phyloP scores from a whole-genome alignment of 129 eudicot species.

The Flaveria trinervia region DNA sequence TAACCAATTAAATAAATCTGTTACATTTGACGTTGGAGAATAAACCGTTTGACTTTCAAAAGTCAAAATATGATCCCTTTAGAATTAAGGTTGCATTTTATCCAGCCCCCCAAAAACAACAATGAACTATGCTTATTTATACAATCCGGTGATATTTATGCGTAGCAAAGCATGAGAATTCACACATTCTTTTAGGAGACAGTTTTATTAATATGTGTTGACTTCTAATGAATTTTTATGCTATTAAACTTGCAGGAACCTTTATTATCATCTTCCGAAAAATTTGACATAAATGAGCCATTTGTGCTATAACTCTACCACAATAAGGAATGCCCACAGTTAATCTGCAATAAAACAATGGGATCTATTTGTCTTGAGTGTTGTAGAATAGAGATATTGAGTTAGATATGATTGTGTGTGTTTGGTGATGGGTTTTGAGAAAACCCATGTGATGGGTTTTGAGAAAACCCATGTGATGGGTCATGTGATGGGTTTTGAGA shows the following conservation, averaged over 20 bases:
- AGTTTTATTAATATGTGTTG: not conserved
- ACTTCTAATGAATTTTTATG: not conserved
- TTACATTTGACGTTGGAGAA: not conserved
- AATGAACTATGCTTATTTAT: too few relatives aligned
- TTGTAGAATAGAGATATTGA: not conserved
- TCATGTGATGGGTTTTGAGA: too few relatives aligned
- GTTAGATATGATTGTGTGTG: not conserved
- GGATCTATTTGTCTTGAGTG: not conserved
- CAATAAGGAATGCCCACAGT: not conserved
- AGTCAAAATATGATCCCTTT: not conserved
- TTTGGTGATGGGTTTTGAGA: not conserved
- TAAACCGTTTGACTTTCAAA: not conserved
- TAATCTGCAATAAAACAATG: slow-evolving; percentile 6
- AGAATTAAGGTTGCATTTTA: not conserved
- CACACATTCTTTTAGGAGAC: not conserved
- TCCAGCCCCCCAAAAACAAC: too few relatives aligned
- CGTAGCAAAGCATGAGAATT: not conserved
- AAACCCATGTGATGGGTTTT: too few relatives aligned
- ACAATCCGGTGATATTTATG: not conserved
- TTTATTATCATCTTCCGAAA: slow-evolving; percentile 52
- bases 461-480: too few relatives aligned
- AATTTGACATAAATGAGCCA: slow-evolving; percentile 40
- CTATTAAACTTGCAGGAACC: slow-evolving; percentile 53
- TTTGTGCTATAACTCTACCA: slow-evolving; percentile 26
- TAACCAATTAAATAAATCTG: not conserved